Evolutionary conservation across 129 eudicot species (phyloP), one percentile per base, ranked within the genome.

Genomic region (Artemisia tridentata): DNA sequence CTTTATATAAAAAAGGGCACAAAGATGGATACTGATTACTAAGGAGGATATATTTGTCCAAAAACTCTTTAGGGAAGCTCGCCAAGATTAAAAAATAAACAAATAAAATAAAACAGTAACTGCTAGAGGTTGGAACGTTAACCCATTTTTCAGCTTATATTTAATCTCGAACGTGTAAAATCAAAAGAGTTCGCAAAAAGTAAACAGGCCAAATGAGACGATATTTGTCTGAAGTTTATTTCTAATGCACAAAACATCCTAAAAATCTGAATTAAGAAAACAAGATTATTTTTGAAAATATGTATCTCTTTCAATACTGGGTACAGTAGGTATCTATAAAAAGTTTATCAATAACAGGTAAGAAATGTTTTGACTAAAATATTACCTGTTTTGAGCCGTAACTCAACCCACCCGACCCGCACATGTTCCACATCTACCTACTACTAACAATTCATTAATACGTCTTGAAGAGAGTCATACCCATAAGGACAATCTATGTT

Each of bases 401-500:
- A 49, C 53, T 14, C 45, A 47, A 17, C 53, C 23, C 69, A 41
- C 43, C 45, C 29, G 41, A 31, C 41, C 41, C 41, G 41, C 41
- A 6, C 11, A 10, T 49, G 13, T 49, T 17, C 69, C 18, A 64
- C 18, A 3, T 53, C 7, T 52, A 53, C 9, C 59, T 53, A 53
- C 59, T 53, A 15, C 59, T 16, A 53, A n/a, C 59, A 53, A 53
- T 53, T 12, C 3, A 53, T 53, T 53, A n/a, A 53, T 53, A 53
- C 23, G 14, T 23, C n/a, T 31, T 31, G 41, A 50, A 34, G 49
- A 47, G 34, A 63, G 56, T 73, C 79, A 72, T 88, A 91, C 98
- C 84, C 81, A 75, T 61, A 81, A 52, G 57, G 89, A 84, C 46
- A 91, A 49, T 75, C 69, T 84, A 79, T 82, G 90, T 18, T 91